Base-by-base conservation (phyloP, 1,139 yeast species). In the Saccharomyces pastorianus region DNA sequence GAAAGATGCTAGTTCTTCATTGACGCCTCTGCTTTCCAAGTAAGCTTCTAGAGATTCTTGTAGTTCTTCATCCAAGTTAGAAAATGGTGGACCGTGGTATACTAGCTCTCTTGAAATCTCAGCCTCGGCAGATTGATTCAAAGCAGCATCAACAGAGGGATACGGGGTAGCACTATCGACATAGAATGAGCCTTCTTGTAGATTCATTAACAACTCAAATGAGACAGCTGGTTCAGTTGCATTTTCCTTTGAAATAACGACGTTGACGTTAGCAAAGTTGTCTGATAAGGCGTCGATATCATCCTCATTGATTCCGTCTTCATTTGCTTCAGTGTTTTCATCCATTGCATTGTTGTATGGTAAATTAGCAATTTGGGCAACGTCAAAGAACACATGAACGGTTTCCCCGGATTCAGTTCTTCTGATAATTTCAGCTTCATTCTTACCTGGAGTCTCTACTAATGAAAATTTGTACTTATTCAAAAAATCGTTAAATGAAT, bases 31-130 rank as follows among this genome's bases (percentile, higher is more conserved):
- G 58, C 84, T 77, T 65, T 78, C 80, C 67, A 91, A 77, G 75
- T 83, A 89, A 61, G 77, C 79, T 73, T 87, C 95, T 63, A 91
- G 77, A 52, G 86, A 80, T 61, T 82, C 80, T 77, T 91, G 97
- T 63, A 91, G 78, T 59, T 83, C 80, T 71, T 88, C 96, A 67
- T 91, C 97, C 70, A 91, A 79, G 71, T 88, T 87, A 57, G 84
- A 75, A 74, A 88, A 90, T 62, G 91, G 86, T 58, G 98, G 97
- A 41, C 98, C 98, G 68, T 85, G 88, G 78, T 90, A 91, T 55
- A 77, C 75, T 61, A 81, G 76, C 60, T 88, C 88, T 62, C 95
- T 87, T 62, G 75, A 71, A 61, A 81, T 76, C 58, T 83, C 85
- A 53, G 85, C 82, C 61, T 84, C 84, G 27, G 85, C 80, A 59